phyloP scores from a whole-genome alignment of 768 basidiomycete species.

The Naganishia vishniacii region DNA sequence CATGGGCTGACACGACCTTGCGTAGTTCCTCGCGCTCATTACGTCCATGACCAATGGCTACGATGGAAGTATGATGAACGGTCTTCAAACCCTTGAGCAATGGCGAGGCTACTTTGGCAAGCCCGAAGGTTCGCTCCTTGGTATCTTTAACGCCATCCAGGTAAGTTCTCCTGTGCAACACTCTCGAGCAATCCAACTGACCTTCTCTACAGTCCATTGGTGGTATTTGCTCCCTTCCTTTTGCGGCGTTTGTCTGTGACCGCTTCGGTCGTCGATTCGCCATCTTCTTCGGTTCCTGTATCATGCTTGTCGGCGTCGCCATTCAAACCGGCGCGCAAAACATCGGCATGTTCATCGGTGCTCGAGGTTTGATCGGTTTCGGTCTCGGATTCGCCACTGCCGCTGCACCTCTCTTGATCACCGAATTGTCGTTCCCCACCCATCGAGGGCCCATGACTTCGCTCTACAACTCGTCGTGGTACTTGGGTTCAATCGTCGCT shows the following conservation, averaged over 20 bases:
- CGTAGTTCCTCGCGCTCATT: conserved; percentile 56
- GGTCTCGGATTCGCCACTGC: conserved; percentile 61
- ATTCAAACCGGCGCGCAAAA: conserved; percentile 28
- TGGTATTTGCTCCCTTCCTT: conserved; percentile 55
- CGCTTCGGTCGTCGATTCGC: conserved; percentile 59
- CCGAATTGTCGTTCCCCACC: conserved; percentile 76
- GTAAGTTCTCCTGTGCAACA: conserved; percentile 54
- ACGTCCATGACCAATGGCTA: conserved; percentile 64
- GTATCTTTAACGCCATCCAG: conserved; percentile 62
- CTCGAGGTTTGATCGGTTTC: conserved; percentile 52
- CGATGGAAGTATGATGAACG: conserved; percentile 48
- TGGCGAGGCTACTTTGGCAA: conserved; percentile 59
- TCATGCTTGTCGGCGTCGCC: conserved; percentile 64
- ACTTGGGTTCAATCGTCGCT: conserved; percentile 60
- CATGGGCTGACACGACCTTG: neutral
- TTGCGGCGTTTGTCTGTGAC: conserved; percentile 62
- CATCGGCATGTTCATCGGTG: conserved; percentile 35
- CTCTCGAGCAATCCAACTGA: conserved; percentile 20
- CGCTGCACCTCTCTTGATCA: conserved; percentile 75
- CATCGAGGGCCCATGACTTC: conserved; percentile 70
- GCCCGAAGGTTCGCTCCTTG: conserved; percentile 48
- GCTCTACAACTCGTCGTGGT: conserved; percentile 67
- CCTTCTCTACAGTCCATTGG: conserved; percentile 64
- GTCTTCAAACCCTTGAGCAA: conserved; percentile 62
- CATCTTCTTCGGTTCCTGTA: conserved; percentile 55